Evolutionary conservation across 2,329 filamentous ascomycete genomes (phyloP).

Genomic region (Akanthomyces lecanii): DNA sequence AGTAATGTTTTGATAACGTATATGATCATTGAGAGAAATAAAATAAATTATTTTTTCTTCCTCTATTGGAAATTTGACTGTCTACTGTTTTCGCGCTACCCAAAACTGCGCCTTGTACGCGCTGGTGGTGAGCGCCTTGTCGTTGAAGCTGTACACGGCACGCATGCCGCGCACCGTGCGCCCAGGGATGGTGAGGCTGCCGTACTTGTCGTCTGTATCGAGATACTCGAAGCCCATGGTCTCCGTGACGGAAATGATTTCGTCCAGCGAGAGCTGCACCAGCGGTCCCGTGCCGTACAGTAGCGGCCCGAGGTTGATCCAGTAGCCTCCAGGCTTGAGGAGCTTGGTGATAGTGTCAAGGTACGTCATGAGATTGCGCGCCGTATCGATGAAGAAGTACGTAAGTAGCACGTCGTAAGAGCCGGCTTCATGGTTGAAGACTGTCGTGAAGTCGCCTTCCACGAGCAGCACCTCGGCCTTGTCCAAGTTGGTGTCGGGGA

Average conservation of each 20-base stretch:
- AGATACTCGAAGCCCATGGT: constrained; percentile 49
- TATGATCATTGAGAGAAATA: background rate
- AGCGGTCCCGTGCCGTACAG: constrained; percentile 52
- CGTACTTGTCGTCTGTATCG: constrained; percentile 38
- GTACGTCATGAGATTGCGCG: constrained; percentile 51
- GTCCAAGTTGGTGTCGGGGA: constrained; percentile 40
- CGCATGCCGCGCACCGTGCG: constrained; percentile 41
- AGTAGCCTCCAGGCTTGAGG: constrained; percentile 44
- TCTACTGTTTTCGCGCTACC: constrained; percentile 37
- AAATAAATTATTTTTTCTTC: background rate
- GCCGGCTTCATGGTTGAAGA: constrained; percentile 26
- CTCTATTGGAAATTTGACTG: background rate
- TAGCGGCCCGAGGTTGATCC: constrained; percentile 54
- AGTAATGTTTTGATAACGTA: background rate
- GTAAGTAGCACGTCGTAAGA: constrained; percentile 49
- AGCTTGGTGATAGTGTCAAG: constrained; percentile 49
- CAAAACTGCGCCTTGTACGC: constrained; percentile 53
- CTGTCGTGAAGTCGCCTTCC: constrained; percentile 54
- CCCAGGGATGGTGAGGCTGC: constrained; percentile 38
- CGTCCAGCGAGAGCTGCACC: constrained; percentile 52
- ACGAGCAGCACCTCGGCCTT: constrained; percentile 40
- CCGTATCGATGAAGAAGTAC: constrained; percentile 59
- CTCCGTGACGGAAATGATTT: constrained; percentile 45
- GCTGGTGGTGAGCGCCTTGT: constrained; percentile 46
- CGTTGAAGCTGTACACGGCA: constrained; percentile 50